These are phyloP conservation scores for Phoma sp. DNA, from an alignment of 2,329 filamentous ascomycete genomes.

Conservation along the genomic window DNA sequence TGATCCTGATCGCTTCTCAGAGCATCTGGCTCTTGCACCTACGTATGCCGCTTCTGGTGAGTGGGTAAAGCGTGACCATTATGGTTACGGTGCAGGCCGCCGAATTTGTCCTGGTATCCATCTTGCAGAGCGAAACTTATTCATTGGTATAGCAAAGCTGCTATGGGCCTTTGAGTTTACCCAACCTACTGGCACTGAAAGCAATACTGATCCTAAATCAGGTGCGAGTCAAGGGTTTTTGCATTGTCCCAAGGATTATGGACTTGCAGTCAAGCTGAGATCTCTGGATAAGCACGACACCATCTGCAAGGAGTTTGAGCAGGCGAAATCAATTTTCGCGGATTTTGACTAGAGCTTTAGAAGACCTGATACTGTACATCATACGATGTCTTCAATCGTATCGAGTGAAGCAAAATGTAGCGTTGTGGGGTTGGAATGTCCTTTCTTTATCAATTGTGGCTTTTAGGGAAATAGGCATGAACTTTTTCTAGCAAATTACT, in stretches of 20 bases:
- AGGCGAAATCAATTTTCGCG: slow-evolving; percentile 10
- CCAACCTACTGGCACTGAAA: slow-evolving; percentile 10
- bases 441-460: no score
- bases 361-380: no score
- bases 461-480: background rate
- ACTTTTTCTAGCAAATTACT: background rate
- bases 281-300: slow-evolving; percentile 2
- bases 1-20: slow-evolving; percentile 27
- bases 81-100: slow-evolving; percentile 48
- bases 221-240: slow-evolving; percentile 12
- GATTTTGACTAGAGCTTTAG: slow-evolving; percentile 1
- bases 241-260: slow-evolving; percentile 11
- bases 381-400: no score
- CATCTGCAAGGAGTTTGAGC: slow-evolving; percentile 8
- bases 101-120: slow-evolving; percentile 47
- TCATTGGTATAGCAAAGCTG: slow-evolving; percentile 13
- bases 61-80: slow-evolving; percentile 39
- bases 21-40: slow-evolving; percentile 21
- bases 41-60: slow-evolving; percentile 22
- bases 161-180: slow-evolving; percentile 14
- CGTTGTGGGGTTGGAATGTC: no score
- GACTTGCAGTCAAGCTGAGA: slow-evolving; percentile 8
- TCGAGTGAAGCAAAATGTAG: no score
- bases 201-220: slow-evolving; percentile 4
- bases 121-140: slow-evolving; percentile 40